Evolutionary conservation across 768 basidiomycete genomes (phyloP), one percentile per base, ranked within the genome.

Genomic region (Boletellus sp.): DNA sequence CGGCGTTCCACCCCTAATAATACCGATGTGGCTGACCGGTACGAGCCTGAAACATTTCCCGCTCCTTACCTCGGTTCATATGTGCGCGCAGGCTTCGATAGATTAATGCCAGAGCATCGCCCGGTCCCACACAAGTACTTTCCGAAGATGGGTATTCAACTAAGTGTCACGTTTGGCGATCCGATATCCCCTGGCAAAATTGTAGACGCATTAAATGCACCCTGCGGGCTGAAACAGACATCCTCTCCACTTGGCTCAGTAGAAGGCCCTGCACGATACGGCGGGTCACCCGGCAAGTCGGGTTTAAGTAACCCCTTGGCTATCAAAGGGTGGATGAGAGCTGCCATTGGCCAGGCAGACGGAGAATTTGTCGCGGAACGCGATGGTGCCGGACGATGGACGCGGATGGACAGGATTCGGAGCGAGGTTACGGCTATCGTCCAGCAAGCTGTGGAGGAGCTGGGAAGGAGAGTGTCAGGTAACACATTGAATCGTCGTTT

Each of bases 11-110:
- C 94, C 94, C 3, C 67, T 83, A 19, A 81, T 96, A 50, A 85
- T 98, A 54, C 94, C 94, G 2, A 89, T 96, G 78, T 98, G 92
- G 92, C 73, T 97, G 12, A 85, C 87, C n/a, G 85, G 86, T 78
- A 45, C n/a, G 72, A 50, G 38, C 39, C 10, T 24, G 26, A 9
- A 15, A 32, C 32, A 9, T 19, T 16, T 3, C 13, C 6, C 23
- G n/a, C 19, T 37, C 4, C 33, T 38, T 10, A 6, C 20, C 28
- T 42, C 38, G 43, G 3, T 44, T 11, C 15, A 34, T 32, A 19
- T 12, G 26, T 12, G 33, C 38, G 10, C 35, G 47, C 55, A 85
- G 84, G 85, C 4, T 96, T 94, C 56, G 90, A 98, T 61, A 74
- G 81, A 54, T 72, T 96, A 16, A 94, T 98, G 93, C 90, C 91